Conservation (phyloP, 352 stramenopile genomes). For the Phytophthora pluvialis region DNA sequence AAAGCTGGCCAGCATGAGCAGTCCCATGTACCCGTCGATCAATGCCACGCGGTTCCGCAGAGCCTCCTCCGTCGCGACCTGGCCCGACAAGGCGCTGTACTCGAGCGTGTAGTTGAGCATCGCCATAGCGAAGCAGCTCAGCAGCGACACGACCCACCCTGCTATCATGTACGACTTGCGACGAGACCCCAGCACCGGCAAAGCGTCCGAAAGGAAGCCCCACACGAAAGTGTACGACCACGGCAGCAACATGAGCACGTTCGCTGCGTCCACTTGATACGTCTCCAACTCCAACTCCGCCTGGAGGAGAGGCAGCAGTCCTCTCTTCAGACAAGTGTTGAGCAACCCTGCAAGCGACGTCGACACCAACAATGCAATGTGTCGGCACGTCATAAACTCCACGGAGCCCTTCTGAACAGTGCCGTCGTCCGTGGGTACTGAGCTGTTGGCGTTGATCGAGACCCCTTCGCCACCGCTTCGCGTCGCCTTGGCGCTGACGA, state of each 20-base stretch:
- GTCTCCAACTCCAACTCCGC: conserved; percentile 42
- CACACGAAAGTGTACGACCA: conserved; percentile 59
- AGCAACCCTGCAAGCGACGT: conserved; percentile 44
- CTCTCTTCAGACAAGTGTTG: conserved; percentile 45
- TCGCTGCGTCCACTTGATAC: conserved; percentile 43
- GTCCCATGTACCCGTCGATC: conserved; percentile 48
- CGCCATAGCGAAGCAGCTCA: conserved; percentile 57
- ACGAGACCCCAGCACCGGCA: conserved; percentile 50
- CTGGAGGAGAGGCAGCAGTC: conserved; percentile 48
- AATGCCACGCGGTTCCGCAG: conserved; percentile 29
- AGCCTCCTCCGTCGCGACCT: conserved; percentile 25
- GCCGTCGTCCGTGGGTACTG: conserved; percentile 16
- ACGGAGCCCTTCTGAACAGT: conserved; percentile 10
- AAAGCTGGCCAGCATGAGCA: conserved; percentile 61
- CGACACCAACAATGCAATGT: conserved; percentile 49
- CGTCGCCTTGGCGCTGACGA: conserved; percentile 21
- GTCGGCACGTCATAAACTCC: conserved; percentile 26
- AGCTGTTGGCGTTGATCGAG: conserved; percentile 21
- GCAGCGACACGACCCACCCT: conserved; percentile 49
- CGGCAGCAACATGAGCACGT: conserved; percentile 46
- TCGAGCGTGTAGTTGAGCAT: conserved; percentile 64
- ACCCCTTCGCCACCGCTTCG: background rate
- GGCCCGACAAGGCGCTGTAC: conserved; percentile 38
- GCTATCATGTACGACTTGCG: conserved; percentile 65
- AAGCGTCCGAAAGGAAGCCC: conserved; percentile 61